Conservation (phyloP, 1,284 basidiomycete species). For the Tylopilus sp. region DNA sequence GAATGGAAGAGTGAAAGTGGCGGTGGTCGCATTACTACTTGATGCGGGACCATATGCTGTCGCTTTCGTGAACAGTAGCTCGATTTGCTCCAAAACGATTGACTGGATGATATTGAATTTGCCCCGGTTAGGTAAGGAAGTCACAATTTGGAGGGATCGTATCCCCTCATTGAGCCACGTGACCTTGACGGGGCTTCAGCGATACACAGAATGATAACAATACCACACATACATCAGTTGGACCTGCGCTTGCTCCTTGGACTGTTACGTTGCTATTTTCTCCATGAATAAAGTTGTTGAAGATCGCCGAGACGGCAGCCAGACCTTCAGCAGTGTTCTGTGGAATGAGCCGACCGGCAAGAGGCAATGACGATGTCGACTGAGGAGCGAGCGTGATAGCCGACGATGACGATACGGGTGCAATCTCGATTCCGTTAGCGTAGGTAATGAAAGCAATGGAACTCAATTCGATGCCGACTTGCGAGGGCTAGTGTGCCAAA, state of each 20-base stretch:
- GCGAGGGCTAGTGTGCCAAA: constrained; percentile 52
- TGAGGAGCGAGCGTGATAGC: constrained; percentile 56
- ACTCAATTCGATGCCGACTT: constrained; percentile 69
- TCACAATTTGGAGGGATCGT: constrained; percentile 57
- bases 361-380: constrained; percentile 51
- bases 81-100: constrained; percentile 61
- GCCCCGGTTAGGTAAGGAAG: constrained; percentile 65
- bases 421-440: constrained; percentile 54
- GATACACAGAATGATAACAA: background rate
- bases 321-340: constrained; percentile 56
- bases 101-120: constrained; percentile 63
- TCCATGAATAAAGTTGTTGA: constrained; percentile 74
- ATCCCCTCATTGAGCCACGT: constrained; percentile 78
- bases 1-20: constrained; percentile 68
- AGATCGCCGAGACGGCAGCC: constrained; percentile 59
- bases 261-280: constrained; percentile 60
- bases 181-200: constrained; percentile 40
- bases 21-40: constrained; percentile 57
- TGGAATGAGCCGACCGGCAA: constrained; percentile 64
- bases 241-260: constrained; percentile 61
- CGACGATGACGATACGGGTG: constrained; percentile 50
- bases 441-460: constrained; percentile 63
- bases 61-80: constrained; percentile 55
- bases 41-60: constrained; percentile 58
- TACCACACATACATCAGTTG: constrained; percentile 45